phyloP scores from a whole-genome alignment of 495 filamentous ascomycete genomes.

The Penicillium canescens region DNA sequence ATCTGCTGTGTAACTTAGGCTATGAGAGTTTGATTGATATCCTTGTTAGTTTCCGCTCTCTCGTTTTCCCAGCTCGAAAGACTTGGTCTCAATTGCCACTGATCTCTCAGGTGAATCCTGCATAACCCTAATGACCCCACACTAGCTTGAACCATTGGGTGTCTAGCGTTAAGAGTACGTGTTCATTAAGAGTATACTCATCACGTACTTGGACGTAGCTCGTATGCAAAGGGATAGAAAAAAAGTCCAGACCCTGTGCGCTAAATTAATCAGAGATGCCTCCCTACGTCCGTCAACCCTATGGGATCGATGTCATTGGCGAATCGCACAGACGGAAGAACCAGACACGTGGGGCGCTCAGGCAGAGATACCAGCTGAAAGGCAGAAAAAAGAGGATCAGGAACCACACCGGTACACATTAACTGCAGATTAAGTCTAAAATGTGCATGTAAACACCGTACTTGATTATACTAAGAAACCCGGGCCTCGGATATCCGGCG shows the following conservation, averaged over 20 bases:
- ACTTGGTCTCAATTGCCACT: background rate
- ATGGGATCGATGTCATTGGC: conserved; percentile 7
- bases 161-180: background rate
- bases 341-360: conserved; percentile 25
- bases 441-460: no score
- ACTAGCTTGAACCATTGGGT: background rate
- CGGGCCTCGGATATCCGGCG: no score
- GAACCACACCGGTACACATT: conserved; percentile 9
- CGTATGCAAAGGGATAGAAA: background rate
- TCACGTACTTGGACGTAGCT: background rate
- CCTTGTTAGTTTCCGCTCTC: background rate
- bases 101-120: background rate
- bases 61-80: background rate
- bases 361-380: conserved; percentile 30
- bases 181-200: background rate
- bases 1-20: background rate
- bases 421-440: no score
- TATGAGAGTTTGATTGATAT: background rate
- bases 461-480: no score
- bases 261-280: background rate
- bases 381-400: conserved; percentile 5
- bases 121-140: conserved; percentile 10
- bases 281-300: background rate
- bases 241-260: background rate
- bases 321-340: conserved; percentile 6